A percentile compares a stretch with the other conserved stretches of the same genome.
Conservation (phyloP, 2,329 filamentous ascomycete genomes). For the Monosporascus sp. region DNA sequence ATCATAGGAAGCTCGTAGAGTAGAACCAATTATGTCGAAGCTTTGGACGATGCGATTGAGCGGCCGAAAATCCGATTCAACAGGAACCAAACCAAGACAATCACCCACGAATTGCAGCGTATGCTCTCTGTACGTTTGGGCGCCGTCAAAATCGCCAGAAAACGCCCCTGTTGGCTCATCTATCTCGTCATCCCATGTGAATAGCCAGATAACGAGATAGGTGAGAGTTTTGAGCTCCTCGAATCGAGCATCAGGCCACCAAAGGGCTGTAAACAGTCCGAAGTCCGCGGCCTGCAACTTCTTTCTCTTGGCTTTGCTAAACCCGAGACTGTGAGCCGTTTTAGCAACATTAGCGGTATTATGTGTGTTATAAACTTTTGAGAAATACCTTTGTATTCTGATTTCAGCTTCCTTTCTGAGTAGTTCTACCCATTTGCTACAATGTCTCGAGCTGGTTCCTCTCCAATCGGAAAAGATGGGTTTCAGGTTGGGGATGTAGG, state of each 20-base stretch:
- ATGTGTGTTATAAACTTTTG: background rate
- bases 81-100: conserved; percentile 2
- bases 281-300: conserved; percentile 16
- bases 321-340: conserved; percentile 1
- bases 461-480: conserved; percentile 4
- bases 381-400: background rate
- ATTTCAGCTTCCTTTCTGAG: background rate
- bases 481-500: conserved; percentile 4
- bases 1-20: conserved; percentile 10
- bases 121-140: conserved; percentile 11
- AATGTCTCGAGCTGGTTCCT: background rate
- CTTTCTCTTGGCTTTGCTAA: conserved; percentile 7
- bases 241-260: conserved; percentile 17
- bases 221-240: conserved; percentile 12
- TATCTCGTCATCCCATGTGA: conserved; percentile 21
- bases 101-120: conserved; percentile 8
- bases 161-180: conserved; percentile 16
- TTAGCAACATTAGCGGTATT: background rate
- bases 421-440: conserved; percentile 1
- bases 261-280: conserved; percentile 16
- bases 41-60: conserved; percentile 11
- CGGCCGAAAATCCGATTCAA: background rate
- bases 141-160: conserved; percentile 9
- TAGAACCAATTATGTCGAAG: conserved; percentile 15
- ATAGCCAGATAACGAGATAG: conserved; percentile 20